Conservation (phyloP, 2,329 filamentous ascomycete genomes). For the Fusarium sororula region DNA sequence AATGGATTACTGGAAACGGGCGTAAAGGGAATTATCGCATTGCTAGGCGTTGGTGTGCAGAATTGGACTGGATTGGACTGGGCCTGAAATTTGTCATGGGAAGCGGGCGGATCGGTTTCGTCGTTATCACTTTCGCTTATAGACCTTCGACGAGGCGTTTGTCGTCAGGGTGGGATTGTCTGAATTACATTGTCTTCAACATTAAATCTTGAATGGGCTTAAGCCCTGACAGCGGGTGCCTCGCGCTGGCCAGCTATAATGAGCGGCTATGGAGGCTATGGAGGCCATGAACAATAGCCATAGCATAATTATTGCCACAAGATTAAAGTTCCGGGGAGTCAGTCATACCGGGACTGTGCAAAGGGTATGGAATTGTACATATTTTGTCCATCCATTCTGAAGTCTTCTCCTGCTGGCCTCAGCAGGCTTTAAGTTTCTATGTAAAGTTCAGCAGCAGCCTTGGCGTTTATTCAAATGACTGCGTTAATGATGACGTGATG, state of each 20-base stretch:
- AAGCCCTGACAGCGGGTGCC: neutral
- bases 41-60: slow-evolving; percentile 48
- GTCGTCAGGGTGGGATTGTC: neutral
- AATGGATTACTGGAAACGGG: slow-evolving; percentile 18
- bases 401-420: neutral
- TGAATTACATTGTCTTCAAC: slow-evolving; percentile 4
- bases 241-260: neutral
- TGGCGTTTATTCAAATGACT: neutral
- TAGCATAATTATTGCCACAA: neutral
- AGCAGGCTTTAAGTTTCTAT: neutral
- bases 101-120: slow-evolving; percentile 20
- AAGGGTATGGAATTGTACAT: neutral
- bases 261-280: neutral
- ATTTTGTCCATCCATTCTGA: neutral
- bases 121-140: slow-evolving; percentile 39
- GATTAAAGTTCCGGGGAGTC: neutral
- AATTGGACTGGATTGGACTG: slow-evolving; percentile 30
- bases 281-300: neutral
- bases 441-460: neutral
- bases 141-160: slow-evolving; percentile 21
- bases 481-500: neutral
- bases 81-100: slow-evolving; percentile 22
- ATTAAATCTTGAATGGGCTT: neutral
- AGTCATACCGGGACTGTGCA: neutral
- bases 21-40: slow-evolving; percentile 44